These are phyloP conservation scores for Lineolata rhizophorae DNA, from an alignment of 495 filamentous ascomycete species.

Conservation along the genomic window DNA sequence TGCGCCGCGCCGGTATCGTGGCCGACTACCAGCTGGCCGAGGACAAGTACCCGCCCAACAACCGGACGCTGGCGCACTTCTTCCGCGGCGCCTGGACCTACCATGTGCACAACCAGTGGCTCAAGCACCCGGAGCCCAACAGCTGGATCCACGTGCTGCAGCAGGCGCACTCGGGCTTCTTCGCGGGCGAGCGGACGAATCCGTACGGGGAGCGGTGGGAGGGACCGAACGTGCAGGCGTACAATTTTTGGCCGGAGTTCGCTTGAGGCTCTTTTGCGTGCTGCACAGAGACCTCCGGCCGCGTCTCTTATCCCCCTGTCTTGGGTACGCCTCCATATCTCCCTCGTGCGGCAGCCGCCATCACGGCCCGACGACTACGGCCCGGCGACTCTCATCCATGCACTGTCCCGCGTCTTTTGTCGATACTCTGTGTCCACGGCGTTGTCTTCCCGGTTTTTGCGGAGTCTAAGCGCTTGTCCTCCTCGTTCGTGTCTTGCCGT, in stretches of 20 bases:
- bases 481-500: no score
- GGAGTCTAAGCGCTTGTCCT: no score
- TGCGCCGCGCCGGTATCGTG: conserved; percentile 15
- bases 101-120: conserved; percentile 37
- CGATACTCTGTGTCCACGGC: not conserved
- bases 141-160: conserved; percentile 33
- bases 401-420: not conserved
- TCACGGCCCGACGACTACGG: no score
- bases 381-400: no score
- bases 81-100: conserved; percentile 34
- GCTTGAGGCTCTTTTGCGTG: conserved; percentile 9
- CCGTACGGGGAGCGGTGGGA: conserved; percentile 31
- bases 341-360: no score
- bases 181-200: conserved; percentile 24
- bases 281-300: not conserved
- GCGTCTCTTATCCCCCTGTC: not conserved
- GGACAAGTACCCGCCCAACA: conserved; percentile 29
- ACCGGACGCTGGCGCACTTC: conserved; percentile 32
- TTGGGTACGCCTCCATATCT: no score
- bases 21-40: conserved; percentile 20
- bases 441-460: no score
- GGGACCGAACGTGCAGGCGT: conserved; percentile 19
- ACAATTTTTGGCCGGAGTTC: conserved; percentile 19
- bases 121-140: conserved; percentile 30
- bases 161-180: conserved; percentile 32